Evolutionary conservation across 2,329 filamentous ascomycete species (phyloP), one percentile per base, ranked within the genome.

Genomic region (Blastomyces parvus): DNA sequence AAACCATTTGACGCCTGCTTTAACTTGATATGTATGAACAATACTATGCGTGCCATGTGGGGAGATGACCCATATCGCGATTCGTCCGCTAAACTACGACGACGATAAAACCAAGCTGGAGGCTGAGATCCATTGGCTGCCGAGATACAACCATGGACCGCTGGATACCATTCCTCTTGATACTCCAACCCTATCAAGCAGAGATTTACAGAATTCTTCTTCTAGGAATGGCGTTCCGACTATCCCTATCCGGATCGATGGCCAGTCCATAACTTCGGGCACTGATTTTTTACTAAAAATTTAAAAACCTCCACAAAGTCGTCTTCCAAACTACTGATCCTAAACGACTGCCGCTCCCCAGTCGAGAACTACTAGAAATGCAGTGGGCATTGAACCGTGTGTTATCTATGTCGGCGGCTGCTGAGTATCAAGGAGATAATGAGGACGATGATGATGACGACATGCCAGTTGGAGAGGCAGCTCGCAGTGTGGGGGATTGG

Each of bases 341-440:
- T 25, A 25, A 61, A 40, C 44, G 46, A 25, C 44, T 50, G 17
- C 59, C 59, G 9, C 59, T 61, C n/a, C 59, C 59, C 2, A 50
- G 42, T 50, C n/a, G 33, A 46, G 59, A 50, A 46, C 13, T 61
- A 38, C 59, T 61, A 19, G 59, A 61, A 46, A 27, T 61, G 27
- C 59, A 61, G 19, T 61, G 59, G 59, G 22, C 33, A 27, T 61
- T 61, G 46, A 48, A 61, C 33, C 59, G 59, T 19, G 19, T 61
- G 33, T 33, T 52, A 33, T 48, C 59, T 25, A 38, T 61, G 30
- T 61, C 59, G 25, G 59, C 44, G n/a, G 44, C 59, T 38, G 40
- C 17, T 33, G 59, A 60, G 19, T 25, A 40, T 19, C 36, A 59
- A 59, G 56, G 40, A 33, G 22, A 59, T 33, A 33, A 40, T 44